Evolutionary conservation across 805 yeast species (phyloP).

Genomic region (Vanderwaltozyma yarrowii): DNA sequence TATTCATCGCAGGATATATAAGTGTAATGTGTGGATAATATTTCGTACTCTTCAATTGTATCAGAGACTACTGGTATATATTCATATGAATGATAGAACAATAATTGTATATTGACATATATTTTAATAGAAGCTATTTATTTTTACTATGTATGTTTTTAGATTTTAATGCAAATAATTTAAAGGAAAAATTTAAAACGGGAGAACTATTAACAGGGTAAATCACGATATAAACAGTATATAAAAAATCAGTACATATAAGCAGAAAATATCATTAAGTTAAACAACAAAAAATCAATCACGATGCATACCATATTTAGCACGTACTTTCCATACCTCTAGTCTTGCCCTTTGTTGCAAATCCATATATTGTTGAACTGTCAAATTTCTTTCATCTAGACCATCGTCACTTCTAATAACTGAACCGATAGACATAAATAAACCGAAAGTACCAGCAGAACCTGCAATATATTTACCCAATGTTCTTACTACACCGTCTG

Average conservation of each 20-base stretch:
- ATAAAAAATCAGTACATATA: too few relatives aligned
- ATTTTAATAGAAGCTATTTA: too few relatives aligned
- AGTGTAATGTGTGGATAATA: too few relatives aligned
- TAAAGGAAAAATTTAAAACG: too few relatives aligned
- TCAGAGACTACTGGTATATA: too few relatives aligned
- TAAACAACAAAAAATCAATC: slow-evolving; percentile 1
- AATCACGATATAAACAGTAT: not conserved
- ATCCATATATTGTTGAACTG: slow-evolving; percentile 7
- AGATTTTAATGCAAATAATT: too few relatives aligned
- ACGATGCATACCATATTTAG: slow-evolving; percentile 13
- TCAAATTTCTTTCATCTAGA: slow-evolving; percentile 11
- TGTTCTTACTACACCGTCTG: slow-evolving; percentile 93
- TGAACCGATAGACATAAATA: slow-evolving; percentile 94
- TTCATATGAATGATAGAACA: too few relatives aligned
- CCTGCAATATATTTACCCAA: slow-evolving; percentile 94
- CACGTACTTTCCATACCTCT: slow-evolving; percentile 24
- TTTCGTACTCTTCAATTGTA: too few relatives aligned
- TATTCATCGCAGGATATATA: too few relatives aligned
- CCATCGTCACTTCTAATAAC: slow-evolving; percentile 67
- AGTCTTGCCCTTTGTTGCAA: slow-evolving; percentile 26
- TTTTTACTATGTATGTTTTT: too few relatives aligned
- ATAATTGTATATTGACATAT: too few relatives aligned
- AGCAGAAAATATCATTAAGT: too few relatives aligned
- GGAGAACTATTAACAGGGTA: not conserved
- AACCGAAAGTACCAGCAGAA: slow-evolving; percentile 92